Conservation (phyloP, 192 early-diverging fungal species). For the Entophlyctis luteolus region DNA sequence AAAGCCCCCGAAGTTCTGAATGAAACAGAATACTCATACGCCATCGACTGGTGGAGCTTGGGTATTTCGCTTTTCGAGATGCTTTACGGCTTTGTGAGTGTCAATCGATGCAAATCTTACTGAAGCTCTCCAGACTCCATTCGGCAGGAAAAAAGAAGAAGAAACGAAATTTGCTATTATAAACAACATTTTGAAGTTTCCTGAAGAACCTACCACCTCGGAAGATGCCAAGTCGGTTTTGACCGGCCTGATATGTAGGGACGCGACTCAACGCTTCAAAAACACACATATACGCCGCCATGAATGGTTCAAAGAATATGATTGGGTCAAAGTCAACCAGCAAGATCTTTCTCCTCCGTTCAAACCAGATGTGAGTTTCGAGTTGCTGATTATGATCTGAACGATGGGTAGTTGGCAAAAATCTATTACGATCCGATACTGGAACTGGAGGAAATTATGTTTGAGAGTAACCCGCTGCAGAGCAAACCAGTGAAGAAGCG, state of each 20-base stretch:
- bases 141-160: constrained; percentile 63
- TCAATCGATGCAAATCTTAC: not conserved
- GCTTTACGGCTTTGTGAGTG: constrained; percentile 68
- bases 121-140: constrained; percentile 58
- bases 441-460: constrained; percentile 71
- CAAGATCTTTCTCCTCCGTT: constrained; percentile 46
- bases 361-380: constrained; percentile 47
- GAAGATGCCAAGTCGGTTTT: constrained; percentile 15
- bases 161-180: constrained; percentile 63
- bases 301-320: constrained; percentile 36
- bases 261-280: constrained; percentile 69
- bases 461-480: constrained; percentile 71
- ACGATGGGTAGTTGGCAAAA: not conserved
- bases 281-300: constrained; percentile 46
- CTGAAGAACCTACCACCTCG: constrained; percentile 34
- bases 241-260: constrained; percentile 60
- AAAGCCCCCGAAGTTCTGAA: constrained; percentile 49
- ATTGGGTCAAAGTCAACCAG: constrained; percentile 42
- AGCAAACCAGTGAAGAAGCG: constrained; percentile 48
- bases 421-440: constrained; percentile 74
- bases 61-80: constrained; percentile 77
- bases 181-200: constrained; percentile 61
- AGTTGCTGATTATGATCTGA: not conserved
- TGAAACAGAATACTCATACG: constrained; percentile 48
- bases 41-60: constrained; percentile 78